phyloP scores from a whole-genome alignment of 2,329 filamentous ascomycete genomes.

The Paraphaeosphaeria minitans region DNA sequence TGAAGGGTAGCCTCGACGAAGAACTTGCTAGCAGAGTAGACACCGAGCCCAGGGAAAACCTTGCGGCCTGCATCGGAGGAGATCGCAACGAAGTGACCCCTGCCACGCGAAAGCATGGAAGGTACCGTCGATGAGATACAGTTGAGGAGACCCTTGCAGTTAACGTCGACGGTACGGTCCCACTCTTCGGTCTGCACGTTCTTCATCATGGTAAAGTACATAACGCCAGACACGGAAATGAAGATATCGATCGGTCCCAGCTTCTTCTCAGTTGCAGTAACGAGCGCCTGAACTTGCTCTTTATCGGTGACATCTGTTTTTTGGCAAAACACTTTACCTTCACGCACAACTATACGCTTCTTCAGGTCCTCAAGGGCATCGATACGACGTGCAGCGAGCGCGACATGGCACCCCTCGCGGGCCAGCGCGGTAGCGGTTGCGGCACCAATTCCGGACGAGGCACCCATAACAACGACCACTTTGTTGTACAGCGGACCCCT shows the following conservation, averaged over 20 bases:
- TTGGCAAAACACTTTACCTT: slow-evolving; percentile 69
- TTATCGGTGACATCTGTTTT: slow-evolving; percentile 75
- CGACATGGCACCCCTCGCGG: slow-evolving; percentile 72
- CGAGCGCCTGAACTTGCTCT: slow-evolving; percentile 68
- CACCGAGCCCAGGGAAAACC: slow-evolving; percentile 79
- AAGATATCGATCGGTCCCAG: slow-evolving; percentile 78
- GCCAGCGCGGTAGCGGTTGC: slow-evolving; percentile 73
- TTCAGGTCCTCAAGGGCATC: slow-evolving; percentile 72
- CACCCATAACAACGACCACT: slow-evolving; percentile 78
- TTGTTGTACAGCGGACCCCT: slow-evolving; percentile 68
- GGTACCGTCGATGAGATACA: slow-evolving; percentile 73
- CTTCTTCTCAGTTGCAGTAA: slow-evolving; percentile 62
- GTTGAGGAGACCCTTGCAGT: slow-evolving; percentile 82
- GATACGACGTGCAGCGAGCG: slow-evolving; percentile 71
- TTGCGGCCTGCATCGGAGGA: slow-evolving; percentile 83
- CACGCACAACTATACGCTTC: slow-evolving; percentile 60
- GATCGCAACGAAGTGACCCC: slow-evolving; percentile 78
- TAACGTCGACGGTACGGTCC: slow-evolving; percentile 82
- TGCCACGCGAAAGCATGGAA: slow-evolving; percentile 70
- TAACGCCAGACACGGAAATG: slow-evolving; percentile 80
- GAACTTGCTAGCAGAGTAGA: slow-evolving; percentile 84
- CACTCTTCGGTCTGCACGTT: slow-evolving; percentile 75
- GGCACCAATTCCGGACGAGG: slow-evolving; percentile 79
- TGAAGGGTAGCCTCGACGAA: slow-evolving; percentile 85
- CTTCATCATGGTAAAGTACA: slow-evolving; percentile 90